Conservation (phyloP, 2,329 filamentous ascomycete species). For the Calonectria pauciramosa region DNA sequence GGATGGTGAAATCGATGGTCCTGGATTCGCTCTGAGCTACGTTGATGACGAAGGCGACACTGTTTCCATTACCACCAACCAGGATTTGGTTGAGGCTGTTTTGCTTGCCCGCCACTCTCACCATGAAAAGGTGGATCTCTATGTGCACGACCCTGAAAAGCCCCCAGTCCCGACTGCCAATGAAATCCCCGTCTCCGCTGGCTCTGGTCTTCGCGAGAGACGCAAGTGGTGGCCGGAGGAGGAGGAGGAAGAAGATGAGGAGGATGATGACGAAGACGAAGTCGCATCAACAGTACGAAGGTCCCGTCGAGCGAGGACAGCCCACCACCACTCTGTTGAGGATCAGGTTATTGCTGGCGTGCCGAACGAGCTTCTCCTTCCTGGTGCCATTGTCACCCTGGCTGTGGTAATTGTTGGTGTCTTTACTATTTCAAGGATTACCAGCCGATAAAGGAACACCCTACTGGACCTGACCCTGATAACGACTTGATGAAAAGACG, state of each 20-base stretch:
- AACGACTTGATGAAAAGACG: constrained; percentile 54
- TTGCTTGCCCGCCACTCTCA: constrained; percentile 81
- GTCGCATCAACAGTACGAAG: constrained; percentile 61
- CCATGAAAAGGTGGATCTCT: constrained; percentile 95
- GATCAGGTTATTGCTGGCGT: constrained; percentile 91
- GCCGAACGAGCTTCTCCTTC: constrained; percentile 92
- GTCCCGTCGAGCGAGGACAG: constrained; percentile 55
- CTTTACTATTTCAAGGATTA: constrained; percentile 85
- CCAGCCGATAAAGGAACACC: constrained; percentile 60
- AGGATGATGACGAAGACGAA: constrained; percentile 67
- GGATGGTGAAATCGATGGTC: constrained; percentile 81
- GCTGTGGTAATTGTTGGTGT: constrained; percentile 95
- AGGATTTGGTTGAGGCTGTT: constrained; percentile 92
- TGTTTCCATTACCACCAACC: constrained; percentile 95
- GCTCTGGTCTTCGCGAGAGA: constrained; percentile 64
- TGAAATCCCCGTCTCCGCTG: constrained; percentile 64
- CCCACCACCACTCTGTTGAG: constrained; percentile 67
- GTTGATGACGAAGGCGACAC: constrained; percentile 97
- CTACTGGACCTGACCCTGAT: constrained; percentile 39
- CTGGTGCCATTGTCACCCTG: constrained; percentile 94
- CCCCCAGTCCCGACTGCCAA: constrained; percentile 77
- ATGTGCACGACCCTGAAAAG: constrained; percentile 93
- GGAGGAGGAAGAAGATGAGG: constrained; percentile 64
- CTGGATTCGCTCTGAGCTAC: constrained; percentile 94
- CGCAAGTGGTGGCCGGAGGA: constrained; percentile 71